Evolutionary conservation across 306 rosid genomes (phyloP), one percentile per base, ranked within the genome.

Genomic region (Ochetophila trinervis): DNA sequence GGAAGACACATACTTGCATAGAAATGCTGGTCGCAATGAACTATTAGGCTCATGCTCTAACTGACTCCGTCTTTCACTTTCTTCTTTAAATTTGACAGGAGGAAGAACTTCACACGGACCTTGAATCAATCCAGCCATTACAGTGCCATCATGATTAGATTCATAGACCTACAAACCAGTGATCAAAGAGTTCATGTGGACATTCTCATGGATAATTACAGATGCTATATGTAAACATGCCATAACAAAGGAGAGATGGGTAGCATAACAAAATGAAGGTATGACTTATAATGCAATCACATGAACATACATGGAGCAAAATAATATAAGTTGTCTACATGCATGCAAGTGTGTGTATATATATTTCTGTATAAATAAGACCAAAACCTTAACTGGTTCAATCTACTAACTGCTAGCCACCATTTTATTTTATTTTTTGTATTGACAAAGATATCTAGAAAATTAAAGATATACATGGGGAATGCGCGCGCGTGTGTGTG

Each of bases 61-160:
- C 60, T 73, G 90, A 27, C 60, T 73, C 66, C 85, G 79, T 62
- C 86, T 80, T 75, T 82, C 91, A 68, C 42, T 80, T 86, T 94
- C 97, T 78, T 80, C 87, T 50, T 74, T 66, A 75, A 84, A 94
- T 79, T 90, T 84, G 19, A 76, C 70, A 30, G 76, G 77, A 60
- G 96, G 85, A 56, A 94, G 91, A 79, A 94, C 89, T 83, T 84
- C 83, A 62, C 99, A 90, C 8, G 80, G 95, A 36, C 99, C 95
- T 66, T 56, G 85, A 73, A 94, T 84, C 67, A 78, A 70, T 54
- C 88, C 86, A 60, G 79, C 90, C 90, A 77, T 81, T 81, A 84
- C 82, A 60, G 82, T 76, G 71, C 84, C 71, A 52, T 81, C 78
- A 67, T 85, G 82, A 78, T 87, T 83, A 62, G 97, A 87, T 72